phyloP scores from a whole-genome alignment of 192 early-diverging fungal genomes.

The Paraglomus occultum region DNA sequence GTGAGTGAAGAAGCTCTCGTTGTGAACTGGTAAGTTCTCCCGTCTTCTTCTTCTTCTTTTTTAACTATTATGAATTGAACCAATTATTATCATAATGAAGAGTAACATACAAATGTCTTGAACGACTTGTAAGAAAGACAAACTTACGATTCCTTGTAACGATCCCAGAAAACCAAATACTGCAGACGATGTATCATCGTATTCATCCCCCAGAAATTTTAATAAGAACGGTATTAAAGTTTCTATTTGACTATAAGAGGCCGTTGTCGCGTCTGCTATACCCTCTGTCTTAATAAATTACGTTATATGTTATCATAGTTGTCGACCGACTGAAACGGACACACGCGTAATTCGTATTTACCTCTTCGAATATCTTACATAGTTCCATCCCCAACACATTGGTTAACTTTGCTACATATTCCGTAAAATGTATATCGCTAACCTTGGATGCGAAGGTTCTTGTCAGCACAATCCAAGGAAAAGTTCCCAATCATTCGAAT shows the following conservation, averaged over 20 bases:
- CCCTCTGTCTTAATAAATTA: slow-evolving; percentile 28
- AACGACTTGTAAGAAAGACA: slow-evolving; percentile 23
- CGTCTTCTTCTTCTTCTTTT: slow-evolving; percentile 53
- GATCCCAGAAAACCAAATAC: slow-evolving; percentile 77
- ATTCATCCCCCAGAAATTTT: slow-evolving; percentile 76
- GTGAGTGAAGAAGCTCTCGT: slow-evolving; percentile 47
- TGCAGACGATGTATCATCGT: slow-evolving; percentile 75
- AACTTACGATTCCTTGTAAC: slow-evolving; percentile 65
- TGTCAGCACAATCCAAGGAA: too few relatives aligned
- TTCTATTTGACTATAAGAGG: slow-evolving; percentile 67
- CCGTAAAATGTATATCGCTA: slow-evolving; percentile 63
- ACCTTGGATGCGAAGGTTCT: too few relatives aligned
- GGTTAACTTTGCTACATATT: slow-evolving; percentile 65
- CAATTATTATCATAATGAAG: slow-evolving; percentile 11
- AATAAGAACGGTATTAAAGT: slow-evolving; percentile 75
- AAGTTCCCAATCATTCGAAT: too few relatives aligned
- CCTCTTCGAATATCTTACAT: slow-evolving; percentile 59
- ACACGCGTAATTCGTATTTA: not conserved
- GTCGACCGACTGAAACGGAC: not conserved
- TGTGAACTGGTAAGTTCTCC: slow-evolving; percentile 46
- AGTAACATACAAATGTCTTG: not conserved
- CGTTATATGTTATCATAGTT: not conserved
- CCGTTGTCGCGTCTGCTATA: slow-evolving; percentile 42
- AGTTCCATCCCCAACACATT: slow-evolving; percentile 75
- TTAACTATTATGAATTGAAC: slow-evolving; percentile 37